phyloP scores from a whole-genome alignment of 768 basidiomycete genomes.

The Hortiboletus flavorubellus region DNA sequence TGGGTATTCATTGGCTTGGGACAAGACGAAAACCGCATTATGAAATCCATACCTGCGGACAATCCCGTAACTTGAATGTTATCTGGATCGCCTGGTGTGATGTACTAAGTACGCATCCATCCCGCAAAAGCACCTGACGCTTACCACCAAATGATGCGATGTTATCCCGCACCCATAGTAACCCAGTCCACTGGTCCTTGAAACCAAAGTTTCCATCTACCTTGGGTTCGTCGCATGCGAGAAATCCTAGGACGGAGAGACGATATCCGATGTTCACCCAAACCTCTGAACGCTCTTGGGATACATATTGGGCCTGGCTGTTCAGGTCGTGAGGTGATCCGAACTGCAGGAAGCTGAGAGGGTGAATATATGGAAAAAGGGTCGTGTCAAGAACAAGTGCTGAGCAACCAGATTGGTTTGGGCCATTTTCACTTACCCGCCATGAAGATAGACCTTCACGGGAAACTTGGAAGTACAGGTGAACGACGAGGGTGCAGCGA shows the following conservation, averaged over 20 bases:
- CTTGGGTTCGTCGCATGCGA: conserved; percentile 58
- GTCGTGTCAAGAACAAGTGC: not conserved
- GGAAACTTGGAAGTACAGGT: conserved; percentile 46
- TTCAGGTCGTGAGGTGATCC: conserved; percentile 65
- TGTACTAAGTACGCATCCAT: not conserved
- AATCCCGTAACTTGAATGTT: conserved; percentile 63
- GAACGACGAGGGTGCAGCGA: conserved; percentile 49
- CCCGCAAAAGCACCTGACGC: not conserved
- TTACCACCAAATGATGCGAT: conserved; percentile 66
- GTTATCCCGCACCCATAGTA: conserved; percentile 68
- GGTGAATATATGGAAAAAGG: not conserved
- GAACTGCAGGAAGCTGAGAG: conserved; percentile 67
- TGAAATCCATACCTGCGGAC: conserved; percentile 49
- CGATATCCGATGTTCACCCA: conserved; percentile 77
- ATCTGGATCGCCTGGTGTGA: conserved; percentile 49
- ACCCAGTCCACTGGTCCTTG: conserved; percentile 75
- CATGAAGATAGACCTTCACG: conserved; percentile 73
- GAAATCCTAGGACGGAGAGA: conserved; percentile 69
- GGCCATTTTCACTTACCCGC: conserved; percentile 46
- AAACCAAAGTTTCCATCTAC: conserved; percentile 76
- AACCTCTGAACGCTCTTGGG: conserved; percentile 60
- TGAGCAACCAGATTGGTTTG: not conserved
- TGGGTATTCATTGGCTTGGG: not conserved
- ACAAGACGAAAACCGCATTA: not conserved
- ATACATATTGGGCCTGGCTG: conserved; percentile 62